Percentiles rank a stretch among this genome's conserved stretches.
Evolutionary conservation across 805 yeast genomes (phyloP).

Genomic region (Candida sonorensis): DNA sequence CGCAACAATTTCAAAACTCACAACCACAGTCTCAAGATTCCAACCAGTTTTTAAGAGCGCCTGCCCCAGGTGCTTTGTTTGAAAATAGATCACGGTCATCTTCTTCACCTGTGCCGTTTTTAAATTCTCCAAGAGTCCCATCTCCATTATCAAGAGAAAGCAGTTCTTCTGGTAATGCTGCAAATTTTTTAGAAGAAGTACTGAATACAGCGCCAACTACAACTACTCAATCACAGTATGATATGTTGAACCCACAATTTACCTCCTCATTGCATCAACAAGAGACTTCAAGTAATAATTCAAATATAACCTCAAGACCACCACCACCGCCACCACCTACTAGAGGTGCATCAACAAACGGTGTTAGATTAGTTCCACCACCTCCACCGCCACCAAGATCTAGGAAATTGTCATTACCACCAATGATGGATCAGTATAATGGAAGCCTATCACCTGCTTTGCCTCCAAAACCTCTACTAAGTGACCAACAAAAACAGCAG

Average conservation of each 20-base stretch:
- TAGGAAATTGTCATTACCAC: constrained; percentile 20
- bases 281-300: no score
- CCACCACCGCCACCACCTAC: constrained; percentile 26
- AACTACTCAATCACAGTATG: no score
- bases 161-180: constrained; percentile 11
- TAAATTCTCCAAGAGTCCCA: constrained; percentile 12
- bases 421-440: constrained; percentile 5
- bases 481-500: constrained; percentile 22
- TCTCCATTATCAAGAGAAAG: constrained; percentile 17
- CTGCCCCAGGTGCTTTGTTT: no score
- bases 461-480: constrained; percentile 27
- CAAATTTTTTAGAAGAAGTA: constrained; percentile 18
- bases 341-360: constrained; percentile 8
- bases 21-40: constrained; percentile 7
- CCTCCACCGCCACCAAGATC: constrained; percentile 27
- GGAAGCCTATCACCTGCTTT: constrained; percentile 18
- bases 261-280: no score
- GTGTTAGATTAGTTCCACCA: constrained; percentile 12
- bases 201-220: constrained; percentile 12
- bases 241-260: no score
- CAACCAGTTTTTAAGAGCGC: no score
- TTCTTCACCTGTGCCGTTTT: constrained; percentile 14
- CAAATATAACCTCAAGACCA: no score
- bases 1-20: neutral
- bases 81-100: constrained; percentile 18